phyloP scores from a whole-genome alignment of 495 filamentous ascomycete genomes.

The Bacidia gigantensis region DNA sequence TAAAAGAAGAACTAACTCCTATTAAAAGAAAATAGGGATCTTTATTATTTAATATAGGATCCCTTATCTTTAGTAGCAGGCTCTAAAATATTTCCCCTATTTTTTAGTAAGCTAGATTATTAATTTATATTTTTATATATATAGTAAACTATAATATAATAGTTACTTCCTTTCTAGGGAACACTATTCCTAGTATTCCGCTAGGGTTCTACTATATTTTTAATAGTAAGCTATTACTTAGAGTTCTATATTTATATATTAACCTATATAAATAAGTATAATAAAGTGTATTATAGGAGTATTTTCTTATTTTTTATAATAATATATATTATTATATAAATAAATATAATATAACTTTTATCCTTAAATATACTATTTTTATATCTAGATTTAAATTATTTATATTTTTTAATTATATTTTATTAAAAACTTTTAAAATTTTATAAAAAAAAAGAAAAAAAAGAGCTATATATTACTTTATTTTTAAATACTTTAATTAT shows the following conservation, averaged over 20 bases:
- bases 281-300: neutral
- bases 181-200: too few relatives aligned
- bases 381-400: neutral
- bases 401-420: conserved; percentile 2
- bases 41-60: too few relatives aligned
- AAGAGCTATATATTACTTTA: neutral
- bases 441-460: conserved; percentile 5
- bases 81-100: too few relatives aligned
- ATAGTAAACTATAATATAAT: too few relatives aligned
- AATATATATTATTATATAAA: conserved; percentile 1
- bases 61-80: too few relatives aligned
- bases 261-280: neutral
- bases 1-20: too few relatives aligned
- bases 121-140: too few relatives aligned
- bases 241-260: conserved; percentile 2
- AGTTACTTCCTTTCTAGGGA: too few relatives aligned
- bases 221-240: neutral
- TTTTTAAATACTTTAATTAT: conserved; percentile 2
- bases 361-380: neutral
- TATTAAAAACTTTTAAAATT: neutral
- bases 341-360: conserved; percentile 1
- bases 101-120: too few relatives aligned
- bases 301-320: neutral
- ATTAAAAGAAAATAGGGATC: too few relatives aligned
- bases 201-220: neutral